Evolutionary conservation across 2,329 filamentous ascomycete species (phyloP), one percentile per base, ranked within the genome.

Genomic region (Conoideocrella luteorostrata): DNA sequence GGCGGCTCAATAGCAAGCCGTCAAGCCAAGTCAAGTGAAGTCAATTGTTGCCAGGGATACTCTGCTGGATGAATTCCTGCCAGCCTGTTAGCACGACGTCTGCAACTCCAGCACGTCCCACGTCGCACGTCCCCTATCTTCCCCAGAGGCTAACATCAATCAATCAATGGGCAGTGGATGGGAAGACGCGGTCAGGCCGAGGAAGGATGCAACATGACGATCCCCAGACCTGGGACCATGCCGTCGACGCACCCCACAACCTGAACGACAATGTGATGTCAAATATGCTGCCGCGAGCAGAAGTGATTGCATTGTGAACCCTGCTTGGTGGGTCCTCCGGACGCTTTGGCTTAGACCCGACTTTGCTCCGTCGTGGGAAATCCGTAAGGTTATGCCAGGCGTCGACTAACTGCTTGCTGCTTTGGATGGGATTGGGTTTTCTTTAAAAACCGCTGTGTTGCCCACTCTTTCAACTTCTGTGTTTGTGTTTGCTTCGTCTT

Each of bases 271-370:
- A 32, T 12, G 26, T 18, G n/a, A 29, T 39, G 37, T 39, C 37
- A 39, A 39, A 39, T 7, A 5, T 23, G 4, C 35, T 24, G 21
- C 17, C 13, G 26, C 38, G 15, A 21, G 22, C 12, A 15, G 37
- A 39, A 39, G 23, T 22, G 37, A 24, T 22, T 22, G 17, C 21
- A 33, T 34, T 41, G 39, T 41, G 39, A 41, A 33, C 39, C 15
- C 33, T 15, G 6, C n/a, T 13, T 12, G 35, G 43, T 41, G 38
- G 43, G 21, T 22, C 32, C 24, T 13, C 33, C 33, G 23, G 38
- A 17, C 23, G 12, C 26, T 37, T 28, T 24, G n/a, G n/a, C n/a
- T n/a, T n/a, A n/a, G n/a, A n/a, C n/a, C n/a, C n/a, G n/a, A n/a
- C n/a, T n/a, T n/a, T n/a, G n/a, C 33, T 15, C 10, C n/a, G 10